These are phyloP conservation scores for Aureobasidium sp. DNA, from an alignment of 2,329 filamentous ascomycete species.

Conservation along the genomic window DNA sequence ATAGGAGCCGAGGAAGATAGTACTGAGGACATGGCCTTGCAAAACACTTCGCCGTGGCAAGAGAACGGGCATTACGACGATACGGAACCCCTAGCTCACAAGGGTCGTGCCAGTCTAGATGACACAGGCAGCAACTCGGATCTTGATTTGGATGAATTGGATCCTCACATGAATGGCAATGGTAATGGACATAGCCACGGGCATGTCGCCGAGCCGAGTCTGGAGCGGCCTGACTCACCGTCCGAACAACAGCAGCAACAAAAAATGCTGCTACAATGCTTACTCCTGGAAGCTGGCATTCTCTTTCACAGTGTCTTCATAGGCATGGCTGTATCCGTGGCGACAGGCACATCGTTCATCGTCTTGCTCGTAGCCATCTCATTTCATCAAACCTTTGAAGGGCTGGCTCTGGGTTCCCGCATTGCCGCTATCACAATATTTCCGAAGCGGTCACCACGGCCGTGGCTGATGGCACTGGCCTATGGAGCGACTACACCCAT, in stretches of 20 bases:
- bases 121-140: slow-evolving; percentile 23
- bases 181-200: not conserved
- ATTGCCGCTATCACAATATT: slow-evolving; percentile 66
- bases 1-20: slow-evolving; percentile 15
- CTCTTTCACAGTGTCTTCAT: slow-evolving; percentile 73
- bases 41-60: slow-evolving; percentile 5
- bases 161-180: slow-evolving; percentile 18
- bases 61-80: not conserved
- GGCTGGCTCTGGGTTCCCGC: slow-evolving; percentile 61
- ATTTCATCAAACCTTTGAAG: slow-evolving; percentile 64
- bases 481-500: slow-evolving; percentile 52
- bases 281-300: slow-evolving; percentile 68
- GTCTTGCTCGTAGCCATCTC: slow-evolving; percentile 60
- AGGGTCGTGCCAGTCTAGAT: not conserved
- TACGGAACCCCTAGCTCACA: not conserved
- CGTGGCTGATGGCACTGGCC: slow-evolving; percentile 60
- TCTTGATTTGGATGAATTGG: slow-evolving; percentile 25
- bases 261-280: slow-evolving; percentile 63
- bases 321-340: slow-evolving; percentile 63
- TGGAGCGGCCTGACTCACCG: not conserved
- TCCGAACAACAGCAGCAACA: slow-evolving; percentile 37
- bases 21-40: not conserved
- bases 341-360: slow-evolving; percentile 55
- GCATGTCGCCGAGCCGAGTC: not conserved
- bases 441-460: slow-evolving; percentile 60